Evolutionary conservation across 192 early-diverging fungal genomes (phyloP).

Genomic region (Gigaspora rosea): DNA sequence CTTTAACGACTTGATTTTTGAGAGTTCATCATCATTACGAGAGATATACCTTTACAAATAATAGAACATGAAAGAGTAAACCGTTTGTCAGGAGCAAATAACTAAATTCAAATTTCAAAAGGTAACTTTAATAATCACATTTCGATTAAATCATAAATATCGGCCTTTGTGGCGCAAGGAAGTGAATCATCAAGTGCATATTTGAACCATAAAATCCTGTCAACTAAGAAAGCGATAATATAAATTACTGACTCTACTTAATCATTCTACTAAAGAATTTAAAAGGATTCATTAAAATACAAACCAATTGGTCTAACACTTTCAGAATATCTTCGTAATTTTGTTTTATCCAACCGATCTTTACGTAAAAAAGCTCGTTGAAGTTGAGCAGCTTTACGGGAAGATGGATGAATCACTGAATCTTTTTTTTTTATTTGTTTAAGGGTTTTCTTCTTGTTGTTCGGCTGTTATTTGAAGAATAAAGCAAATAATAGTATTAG

Average conservation of each 20-base stretch:
- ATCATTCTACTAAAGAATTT: too few relatives aligned
- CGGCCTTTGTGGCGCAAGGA: conserved; percentile 36
- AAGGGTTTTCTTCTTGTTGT: conserved; percentile 56
- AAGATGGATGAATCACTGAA: conserved; percentile 52
- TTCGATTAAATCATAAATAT: conserved; percentile 42
- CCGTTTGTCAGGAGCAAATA: not conserved
- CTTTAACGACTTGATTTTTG: conserved; percentile 41
- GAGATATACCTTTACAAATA: conserved; percentile 45
- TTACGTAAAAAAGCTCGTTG: conserved; percentile 51
- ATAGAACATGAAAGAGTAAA: not conserved
- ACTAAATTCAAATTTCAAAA: not conserved
- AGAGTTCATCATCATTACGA: conserved; percentile 52
- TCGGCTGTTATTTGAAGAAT: conserved; percentile 28
- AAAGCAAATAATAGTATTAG: not conserved
- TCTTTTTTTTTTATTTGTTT: conserved; percentile 61
- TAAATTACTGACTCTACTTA: too few relatives aligned
- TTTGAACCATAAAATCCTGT: conserved; percentile 57
- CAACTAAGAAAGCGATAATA: conserved; percentile 28
- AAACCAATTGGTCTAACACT: conserved; percentile 24
- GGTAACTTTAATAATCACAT: conserved; percentile 17
- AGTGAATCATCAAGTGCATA: conserved; percentile 51
- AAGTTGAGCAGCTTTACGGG: conserved; percentile 57
- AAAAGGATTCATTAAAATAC: too few relatives aligned
- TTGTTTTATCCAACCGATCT: conserved; percentile 50
- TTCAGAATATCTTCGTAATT: conserved; percentile 7